Evolutionary conservation across 345 rosid species (phyloP), one percentile per base, ranked within the genome.

Genomic region (Aquilaria yunnanensis): DNA sequence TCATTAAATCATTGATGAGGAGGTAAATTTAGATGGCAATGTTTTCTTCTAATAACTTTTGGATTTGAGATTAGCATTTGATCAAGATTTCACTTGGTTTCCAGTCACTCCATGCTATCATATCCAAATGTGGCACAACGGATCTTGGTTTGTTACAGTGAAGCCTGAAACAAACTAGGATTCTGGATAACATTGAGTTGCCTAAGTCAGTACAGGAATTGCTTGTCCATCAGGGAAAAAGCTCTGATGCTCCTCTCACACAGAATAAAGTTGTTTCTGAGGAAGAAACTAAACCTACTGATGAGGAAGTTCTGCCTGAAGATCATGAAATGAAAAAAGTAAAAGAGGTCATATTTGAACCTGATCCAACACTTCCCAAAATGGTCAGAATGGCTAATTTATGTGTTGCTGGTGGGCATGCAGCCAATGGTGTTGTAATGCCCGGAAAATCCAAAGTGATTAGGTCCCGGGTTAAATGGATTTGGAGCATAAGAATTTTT

Each of bases 381-480:
- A 61, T 81, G 86, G 81, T 84, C 34, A 86, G 86, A n/a, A 84
- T 81, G 89, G 86, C 89, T 71, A 81, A 84, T 68, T 84, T 85
- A 0, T 83, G 86, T 60, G 81, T 85, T 66, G 84, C 67, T 10
- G 82, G 85, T 54, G 85, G 91, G 56, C 79, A 72, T 80, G 83
- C 89, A 12, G 89, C 85, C 13, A 88, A 88, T 68, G 96, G 92
- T 32, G 96, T n/a, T n/a, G n/a, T n/a, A n/a, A n/a, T n/a, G n/a
- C n/a, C n/a, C n/a, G n/a, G n/a, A n/a, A n/a, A n/a, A n/a, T n/a
- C n/a, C n/a, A n/a, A n/a, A n/a, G n/a, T n/a, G n/a, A n/a, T n/a
- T n/a, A n/a, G n/a, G n/a, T n/a, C n/a, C n/a, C n/a, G n/a, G n/a
- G n/a, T n/a, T n/a, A n/a, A n/a, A n/a, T n/a, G n/a, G n/a, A n/a